A percentile compares a stretch with the other conserved stretches of the same genome.
Conservation (phyloP, 371 early-diverging fungal species). For the Umbelopsis sp. region DNA sequence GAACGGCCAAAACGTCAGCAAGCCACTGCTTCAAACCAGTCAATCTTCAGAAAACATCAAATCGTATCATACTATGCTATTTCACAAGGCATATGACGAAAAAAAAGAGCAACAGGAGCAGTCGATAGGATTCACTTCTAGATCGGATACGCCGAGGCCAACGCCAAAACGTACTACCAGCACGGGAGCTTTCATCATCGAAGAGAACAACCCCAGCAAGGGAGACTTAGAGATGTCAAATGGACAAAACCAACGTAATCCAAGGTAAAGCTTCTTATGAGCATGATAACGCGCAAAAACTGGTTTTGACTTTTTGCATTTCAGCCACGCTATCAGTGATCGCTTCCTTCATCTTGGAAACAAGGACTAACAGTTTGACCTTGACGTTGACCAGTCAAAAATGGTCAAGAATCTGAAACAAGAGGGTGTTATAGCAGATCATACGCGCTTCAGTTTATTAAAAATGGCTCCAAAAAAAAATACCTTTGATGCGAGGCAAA, state of each 20-base stretch:
- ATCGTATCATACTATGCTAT: conserved; percentile 11
- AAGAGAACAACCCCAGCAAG: background rate
- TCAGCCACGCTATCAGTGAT: conserved; percentile 9
- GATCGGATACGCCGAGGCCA: conserved; percentile 9
- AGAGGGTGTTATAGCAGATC: background rate
- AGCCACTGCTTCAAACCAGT: background rate
- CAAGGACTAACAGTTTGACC: background rate
- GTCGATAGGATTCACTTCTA: background rate
- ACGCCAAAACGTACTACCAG: conserved; percentile 1
- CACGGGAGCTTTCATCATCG: conserved; percentile 10
- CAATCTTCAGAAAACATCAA: conserved; percentile 7
- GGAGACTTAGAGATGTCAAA: background rate
- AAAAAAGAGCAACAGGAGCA: background rate
- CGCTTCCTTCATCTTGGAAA: conserved; percentile 4
- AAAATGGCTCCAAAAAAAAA: too few species aligned
- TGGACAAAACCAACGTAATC: background rate
- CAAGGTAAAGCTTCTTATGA: background rate
- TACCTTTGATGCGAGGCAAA: too few species aligned
- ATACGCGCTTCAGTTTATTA: too few species aligned
- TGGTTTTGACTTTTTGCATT: background rate
- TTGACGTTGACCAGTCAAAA: background rate
- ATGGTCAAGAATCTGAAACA: background rate
- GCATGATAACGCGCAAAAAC: background rate
- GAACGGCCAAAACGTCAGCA: background rate
- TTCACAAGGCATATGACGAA: conserved; percentile 13